These are phyloP conservation scores for Dalechampia spathulata DNA, from an alignment of 441 rosid genomes.

Conservation along the genomic window DNA sequence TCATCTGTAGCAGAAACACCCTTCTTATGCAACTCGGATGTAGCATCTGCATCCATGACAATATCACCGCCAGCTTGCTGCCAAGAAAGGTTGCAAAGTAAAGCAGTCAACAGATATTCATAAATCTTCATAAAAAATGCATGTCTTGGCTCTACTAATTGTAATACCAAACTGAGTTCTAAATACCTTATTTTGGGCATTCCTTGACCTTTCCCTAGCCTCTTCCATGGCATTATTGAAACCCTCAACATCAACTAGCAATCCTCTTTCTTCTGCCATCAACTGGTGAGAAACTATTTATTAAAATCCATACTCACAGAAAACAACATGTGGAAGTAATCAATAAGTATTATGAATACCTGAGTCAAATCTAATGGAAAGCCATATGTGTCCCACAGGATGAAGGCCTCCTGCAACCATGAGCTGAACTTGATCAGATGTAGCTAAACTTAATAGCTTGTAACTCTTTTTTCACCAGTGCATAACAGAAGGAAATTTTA, in stretches of 20 bases:
- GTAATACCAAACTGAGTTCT: not conserved
- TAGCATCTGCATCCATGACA: conserved; percentile 94
- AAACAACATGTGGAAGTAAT: not conserved
- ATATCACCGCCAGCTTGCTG: conserved; percentile 92
- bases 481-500: not conserved
- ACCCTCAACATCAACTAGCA: conserved; percentile 75
- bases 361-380: conserved; percentile 96
- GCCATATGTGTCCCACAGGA: conserved; percentile 97
- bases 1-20: conserved; percentile 73
- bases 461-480: not conserved
- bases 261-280: conserved; percentile 96
- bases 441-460: not conserved
- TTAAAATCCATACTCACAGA: conserved; percentile 15
- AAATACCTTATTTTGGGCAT: conserved; percentile 77
- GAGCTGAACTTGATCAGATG: conserved; percentile 10
- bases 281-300: conserved; percentile 36
- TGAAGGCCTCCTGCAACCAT: conserved; percentile 82
- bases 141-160: not conserved
- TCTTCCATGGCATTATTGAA: conserved; percentile 82
- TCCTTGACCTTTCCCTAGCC: conserved; percentile 95
- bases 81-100: conserved; percentile 18
- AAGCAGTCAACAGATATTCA: not conserved
- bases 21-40: conserved; percentile 65
- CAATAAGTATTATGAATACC: conserved; percentile 33
- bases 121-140: not conserved